Evolutionary conservation across 2,329 filamentous ascomycete species (phyloP).

Genomic region (Monosporascus cannonballus): DNA sequence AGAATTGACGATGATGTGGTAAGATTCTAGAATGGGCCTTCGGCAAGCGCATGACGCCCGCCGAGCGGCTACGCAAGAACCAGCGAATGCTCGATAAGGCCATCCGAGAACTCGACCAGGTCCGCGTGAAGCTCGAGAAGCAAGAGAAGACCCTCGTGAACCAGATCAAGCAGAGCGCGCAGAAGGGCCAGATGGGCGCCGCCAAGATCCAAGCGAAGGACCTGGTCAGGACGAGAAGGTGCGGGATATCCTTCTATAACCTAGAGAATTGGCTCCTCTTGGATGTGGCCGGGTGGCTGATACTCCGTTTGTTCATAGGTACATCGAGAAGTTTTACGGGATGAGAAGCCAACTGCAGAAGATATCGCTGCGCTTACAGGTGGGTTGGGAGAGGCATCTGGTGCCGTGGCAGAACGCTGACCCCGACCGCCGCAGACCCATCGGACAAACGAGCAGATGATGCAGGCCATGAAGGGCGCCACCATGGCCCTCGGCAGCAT

Average conservation of each 20-base stretch:
- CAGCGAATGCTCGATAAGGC: constrained; percentile 96
- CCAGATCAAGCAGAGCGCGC: constrained; percentile 97
- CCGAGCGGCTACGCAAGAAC: constrained; percentile 85
- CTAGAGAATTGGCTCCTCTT: too few relatives aligned
- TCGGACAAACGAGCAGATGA: constrained; percentile 98
- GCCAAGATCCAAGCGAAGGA: constrained; percentile 99
- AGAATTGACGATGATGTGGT: background rate
- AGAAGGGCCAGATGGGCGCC: constrained; percentile 97
- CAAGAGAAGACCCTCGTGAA: constrained; percentile 95
- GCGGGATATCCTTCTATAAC: constrained; percentile 8
- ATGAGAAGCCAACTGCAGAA: constrained; percentile 97
- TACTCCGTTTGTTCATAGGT: constrained; percentile 44
- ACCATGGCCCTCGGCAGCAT: constrained; percentile 90
- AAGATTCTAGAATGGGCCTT: constrained; percentile 99
- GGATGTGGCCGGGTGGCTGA: constrained; percentile 1
- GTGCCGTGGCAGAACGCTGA: background rate
- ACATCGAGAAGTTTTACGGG: constrained; percentile 96
- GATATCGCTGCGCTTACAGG: constrained; percentile 90
- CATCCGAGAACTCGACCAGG: constrained; percentile 90
- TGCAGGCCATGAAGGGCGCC: constrained; percentile 98
- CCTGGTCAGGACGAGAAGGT: constrained; percentile 82
- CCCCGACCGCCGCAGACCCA: constrained; percentile 60
- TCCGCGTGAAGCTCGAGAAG: constrained; percentile 92
- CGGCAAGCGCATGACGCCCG: constrained; percentile 97
- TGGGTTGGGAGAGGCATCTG: constrained; percentile 29